phyloP scores from a whole-genome alignment of 2,329 filamentous ascomycete genomes.

The Colletotrichum agaves region DNA sequence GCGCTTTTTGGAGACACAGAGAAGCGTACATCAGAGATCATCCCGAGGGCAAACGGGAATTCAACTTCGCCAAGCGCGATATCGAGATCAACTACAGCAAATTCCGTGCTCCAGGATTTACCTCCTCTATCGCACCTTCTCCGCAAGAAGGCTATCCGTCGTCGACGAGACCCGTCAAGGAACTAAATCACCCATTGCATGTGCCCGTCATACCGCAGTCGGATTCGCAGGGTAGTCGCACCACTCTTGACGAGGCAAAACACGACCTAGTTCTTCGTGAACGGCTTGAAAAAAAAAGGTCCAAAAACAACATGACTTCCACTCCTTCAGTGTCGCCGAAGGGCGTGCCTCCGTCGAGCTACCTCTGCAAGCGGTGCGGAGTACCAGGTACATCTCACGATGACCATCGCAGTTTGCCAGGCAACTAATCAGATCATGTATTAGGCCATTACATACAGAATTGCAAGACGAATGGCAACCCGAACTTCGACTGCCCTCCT shows the following conservation, averaged over 20 bases:
- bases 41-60: background rate
- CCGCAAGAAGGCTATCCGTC: background rate
- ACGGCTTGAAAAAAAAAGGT: background rate
- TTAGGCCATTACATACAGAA: conserved; percentile 39
- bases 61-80: conserved; percentile 29
- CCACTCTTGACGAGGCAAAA: background rate
- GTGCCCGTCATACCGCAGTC: background rate
- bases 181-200: background rate
- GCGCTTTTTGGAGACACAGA: conserved; percentile 37
- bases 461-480: conserved; percentile 31
- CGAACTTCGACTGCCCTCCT: conserved; percentile 2
- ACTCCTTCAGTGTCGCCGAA: background rate
- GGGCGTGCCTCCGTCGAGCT: conserved; percentile 7
- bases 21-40: background rate
- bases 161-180: background rate
- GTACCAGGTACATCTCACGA: conserved; percentile 12
- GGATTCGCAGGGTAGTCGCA: background rate
- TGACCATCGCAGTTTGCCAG: background rate
- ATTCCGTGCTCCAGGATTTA: background rate
- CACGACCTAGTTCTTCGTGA: background rate
- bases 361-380: conserved; percentile 32
- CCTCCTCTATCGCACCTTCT: background rate
- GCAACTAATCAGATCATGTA: background rate
- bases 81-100: conserved; percentile 34
- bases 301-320: background rate